phyloP scores from a whole-genome alignment of 2,329 filamentous ascomycete genomes.

The Botrytis byssoidea region DNA sequence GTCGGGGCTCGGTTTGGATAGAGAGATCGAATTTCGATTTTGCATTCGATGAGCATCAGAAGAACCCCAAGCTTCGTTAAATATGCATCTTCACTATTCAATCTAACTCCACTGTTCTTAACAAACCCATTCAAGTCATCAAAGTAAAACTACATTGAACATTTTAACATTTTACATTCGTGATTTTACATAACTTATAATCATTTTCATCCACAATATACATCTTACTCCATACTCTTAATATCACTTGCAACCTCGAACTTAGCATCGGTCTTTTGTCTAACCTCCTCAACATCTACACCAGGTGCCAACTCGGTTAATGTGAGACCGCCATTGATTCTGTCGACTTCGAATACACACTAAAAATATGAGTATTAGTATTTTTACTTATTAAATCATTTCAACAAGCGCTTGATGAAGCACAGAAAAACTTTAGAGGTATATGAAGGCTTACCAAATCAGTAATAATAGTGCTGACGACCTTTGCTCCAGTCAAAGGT shows the following conservation, averaged over 20 bases:
- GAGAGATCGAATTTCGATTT: no score
- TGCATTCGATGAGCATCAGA: not conserved
- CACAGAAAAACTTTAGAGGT: no score
- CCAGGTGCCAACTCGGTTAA: constrained; percentile 70
- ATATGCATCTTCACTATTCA: not conserved
- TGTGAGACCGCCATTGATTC: constrained; percentile 59
- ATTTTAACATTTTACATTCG: not conserved
- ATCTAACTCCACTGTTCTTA: accelerated
- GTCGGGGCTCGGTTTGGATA: not conserved
- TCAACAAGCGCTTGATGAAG: not conserved
- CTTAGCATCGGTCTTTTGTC: constrained; percentile 66
- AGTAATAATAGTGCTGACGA: constrained; percentile 70
- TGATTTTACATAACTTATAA: not conserved
- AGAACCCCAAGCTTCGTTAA: not conserved
- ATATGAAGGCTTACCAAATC: constrained; percentile 58
- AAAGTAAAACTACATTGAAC: not conserved
- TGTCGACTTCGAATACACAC: constrained; percentile 70
- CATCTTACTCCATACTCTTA: constrained; percentile 45
- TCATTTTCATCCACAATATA: not conserved
- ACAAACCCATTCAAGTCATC: not conserved
- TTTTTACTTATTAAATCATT: accelerated
- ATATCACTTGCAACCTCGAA: constrained; percentile 62
- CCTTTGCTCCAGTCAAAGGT: constrained; percentile 62
- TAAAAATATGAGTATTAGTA: constrained; percentile 33
- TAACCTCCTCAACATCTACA: constrained; percentile 66